phyloP scores from a whole-genome alignment of 768 basidiomycete genomes.

The Chalciporus sphaerocephalus region DNA sequence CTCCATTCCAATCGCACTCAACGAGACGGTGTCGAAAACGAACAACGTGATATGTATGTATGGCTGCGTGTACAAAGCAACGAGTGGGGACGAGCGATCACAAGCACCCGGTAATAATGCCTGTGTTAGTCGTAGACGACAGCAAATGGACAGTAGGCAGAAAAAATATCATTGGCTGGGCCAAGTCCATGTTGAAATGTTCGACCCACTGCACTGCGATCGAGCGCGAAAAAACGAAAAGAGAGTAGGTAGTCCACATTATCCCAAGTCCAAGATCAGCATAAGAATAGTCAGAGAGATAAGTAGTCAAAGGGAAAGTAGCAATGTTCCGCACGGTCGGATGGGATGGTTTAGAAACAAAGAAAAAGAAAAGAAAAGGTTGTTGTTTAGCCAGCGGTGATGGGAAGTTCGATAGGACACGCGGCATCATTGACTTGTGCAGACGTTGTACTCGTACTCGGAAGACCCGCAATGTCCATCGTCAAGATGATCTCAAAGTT shows the following conservation, averaged over 20 bases:
- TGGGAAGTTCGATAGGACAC: constrained; percentile 66
- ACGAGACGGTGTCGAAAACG: too few species aligned
- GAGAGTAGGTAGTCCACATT: constrained; percentile 8
- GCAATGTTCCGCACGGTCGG: background rate
- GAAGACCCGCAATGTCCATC: constrained; percentile 68
- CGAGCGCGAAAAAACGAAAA: too few species aligned
- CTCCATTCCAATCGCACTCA: too few species aligned
- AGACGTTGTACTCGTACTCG: constrained; percentile 47
- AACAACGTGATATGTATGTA: too few species aligned
- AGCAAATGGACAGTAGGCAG: too few species aligned
- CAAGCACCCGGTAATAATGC: too few species aligned
- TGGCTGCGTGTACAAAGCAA: too few species aligned
- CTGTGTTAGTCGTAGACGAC: too few species aligned
- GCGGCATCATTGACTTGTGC: constrained; percentile 55
- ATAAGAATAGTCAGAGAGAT: constrained; percentile 3
- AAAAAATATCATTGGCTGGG: too few species aligned
- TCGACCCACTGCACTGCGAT: too few species aligned
- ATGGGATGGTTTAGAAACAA: background rate
- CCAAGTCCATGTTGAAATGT: too few species aligned
- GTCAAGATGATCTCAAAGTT: constrained; percentile 61
- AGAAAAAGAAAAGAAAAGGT: background rate
- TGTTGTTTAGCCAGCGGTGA: constrained; percentile 43
- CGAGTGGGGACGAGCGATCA: too few species aligned
- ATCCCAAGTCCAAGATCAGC: constrained; percentile 1
- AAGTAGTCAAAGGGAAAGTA: constrained; percentile 11